Base-by-base conservation (phyloP, 1,284 basidiomycete genomes). In the Puccinia hordei region DNA sequence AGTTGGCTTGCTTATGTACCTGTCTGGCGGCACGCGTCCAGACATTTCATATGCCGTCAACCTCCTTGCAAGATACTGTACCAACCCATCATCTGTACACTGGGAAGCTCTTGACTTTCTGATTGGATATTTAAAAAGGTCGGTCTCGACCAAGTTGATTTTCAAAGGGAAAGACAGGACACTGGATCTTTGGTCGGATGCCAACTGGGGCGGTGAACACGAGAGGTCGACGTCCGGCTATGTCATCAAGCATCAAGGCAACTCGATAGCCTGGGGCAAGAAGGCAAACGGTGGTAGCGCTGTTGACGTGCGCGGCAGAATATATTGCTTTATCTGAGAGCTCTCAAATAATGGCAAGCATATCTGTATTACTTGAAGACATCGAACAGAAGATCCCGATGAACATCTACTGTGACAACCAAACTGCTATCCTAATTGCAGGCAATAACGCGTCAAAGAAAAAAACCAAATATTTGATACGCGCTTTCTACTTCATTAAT, bases 141-240 rank as follows among this genome's bases (percentile, higher is more conserved):
- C 63, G 49, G 22, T 75, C 5, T 13, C 6, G 8, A 24, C 35
- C 1, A 41, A n/a, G 17, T 27, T 75, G 15, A 22, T 35, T 33
- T 38, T 38, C 19, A 49, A 15, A 12, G 27, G 22, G 13, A 61
- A 46, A 13, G 22, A 65, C 24, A 24, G 13, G 30, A n/a, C 1
- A 15, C 22, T 73, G 13, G n/a, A 53, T 19, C 19, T 57, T 4
- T 73, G 55, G 33, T 41, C 38, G 17, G 73, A 75, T 63, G 73
- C 73, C 0, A 75, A 61, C 41, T 75, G 73, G 73, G 73, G 72
- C 8, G 73, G 73, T 1, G 55, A 75, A 53, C 51, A 53, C 22
- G 49, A 51, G 24, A 1, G 71, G 33, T 38, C 46, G 15, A 73
- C 71, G 53, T 51, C 24, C 1, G 71, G 71, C 4, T 55, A 33